Conservation (phyloP, 768 basidiomycete species). For the Mycena kentingensis region DNA sequence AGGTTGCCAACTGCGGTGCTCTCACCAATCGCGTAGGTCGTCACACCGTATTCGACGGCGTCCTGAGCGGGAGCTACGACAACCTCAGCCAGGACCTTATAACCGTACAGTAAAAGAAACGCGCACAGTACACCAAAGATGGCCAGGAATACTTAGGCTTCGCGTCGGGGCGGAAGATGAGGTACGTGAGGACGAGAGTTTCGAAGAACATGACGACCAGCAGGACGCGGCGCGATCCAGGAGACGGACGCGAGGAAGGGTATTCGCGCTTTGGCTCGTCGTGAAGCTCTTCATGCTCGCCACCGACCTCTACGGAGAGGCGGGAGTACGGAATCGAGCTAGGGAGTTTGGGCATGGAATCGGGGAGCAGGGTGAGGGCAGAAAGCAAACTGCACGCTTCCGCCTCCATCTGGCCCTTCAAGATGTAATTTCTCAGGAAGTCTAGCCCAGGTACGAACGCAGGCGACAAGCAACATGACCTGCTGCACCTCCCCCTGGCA, state of each 20-base stretch:
- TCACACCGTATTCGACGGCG: conserved; percentile 2
- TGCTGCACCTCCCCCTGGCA: too few species aligned
- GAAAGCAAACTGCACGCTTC: too few species aligned
- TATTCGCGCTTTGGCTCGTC: neutral
- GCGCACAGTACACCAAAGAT: neutral
- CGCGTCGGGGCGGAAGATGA: neutral
- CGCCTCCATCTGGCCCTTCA: too few species aligned
- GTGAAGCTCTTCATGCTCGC: neutral
- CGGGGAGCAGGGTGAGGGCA: too few species aligned
- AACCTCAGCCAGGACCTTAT: too few species aligned
- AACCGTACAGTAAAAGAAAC: too few species aligned
- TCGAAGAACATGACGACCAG: neutral
- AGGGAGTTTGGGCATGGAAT: neutral
- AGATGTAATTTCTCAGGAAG: too few species aligned
- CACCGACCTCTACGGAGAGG: neutral
- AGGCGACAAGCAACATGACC: too few species aligned
- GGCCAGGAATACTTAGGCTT: neutral
- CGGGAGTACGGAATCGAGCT: neutral
- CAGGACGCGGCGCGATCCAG: neutral
- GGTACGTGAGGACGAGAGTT: neutral
- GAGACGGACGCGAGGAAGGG: neutral
- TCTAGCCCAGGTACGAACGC: too few species aligned
- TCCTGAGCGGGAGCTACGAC: conserved; percentile 8
- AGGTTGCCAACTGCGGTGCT: too few species aligned
- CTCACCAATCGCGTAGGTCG: conserved; percentile 5